Conservation (phyloP, 345 rosid species). For the Orychophragmus violaceus region DNA sequence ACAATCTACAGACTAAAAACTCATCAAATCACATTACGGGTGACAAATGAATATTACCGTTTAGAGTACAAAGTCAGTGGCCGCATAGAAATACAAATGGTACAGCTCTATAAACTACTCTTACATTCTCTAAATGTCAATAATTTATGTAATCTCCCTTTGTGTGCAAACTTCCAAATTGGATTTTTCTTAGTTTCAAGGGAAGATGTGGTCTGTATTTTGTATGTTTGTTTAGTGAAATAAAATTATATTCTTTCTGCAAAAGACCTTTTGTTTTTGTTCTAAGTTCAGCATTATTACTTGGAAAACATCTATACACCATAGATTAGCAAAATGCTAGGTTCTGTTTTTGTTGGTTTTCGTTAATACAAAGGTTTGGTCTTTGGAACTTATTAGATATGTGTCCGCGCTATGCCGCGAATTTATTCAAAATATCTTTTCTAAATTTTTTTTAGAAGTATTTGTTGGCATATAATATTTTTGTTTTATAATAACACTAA, state of each 20-base stretch:
- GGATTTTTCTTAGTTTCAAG: slow-evolving; percentile 1
- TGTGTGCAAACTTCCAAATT: not conserved
- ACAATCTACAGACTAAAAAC: slow-evolving; percentile 3
- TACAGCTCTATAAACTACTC: slow-evolving; percentile 16
- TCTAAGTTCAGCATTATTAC: not conserved
- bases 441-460: too few relatives aligned
- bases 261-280: not conserved
- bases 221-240: slow-evolving; percentile 5
- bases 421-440: too few relatives aligned
- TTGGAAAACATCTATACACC: not conserved
- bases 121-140: slow-evolving; percentile 12
- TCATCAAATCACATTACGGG: not conserved
- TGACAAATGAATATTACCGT: slow-evolving; percentile 9
- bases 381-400: not conserved
- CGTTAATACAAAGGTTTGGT: not conserved
- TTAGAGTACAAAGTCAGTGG: slow-evolving; percentile 19
- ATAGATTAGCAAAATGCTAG: not conserved
- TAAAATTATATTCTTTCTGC: not conserved
- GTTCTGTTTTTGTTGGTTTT: not conserved
- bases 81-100: slow-evolving; percentile 19
- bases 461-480: too few relatives aligned
- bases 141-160: not conserved
- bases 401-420: too few relatives aligned
- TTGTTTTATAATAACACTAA: too few relatives aligned
- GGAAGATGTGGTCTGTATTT: slow-evolving; percentile 11